Evolutionary conservation across 805 yeast species (phyloP), one percentile per base, ranked within the genome.

Genomic region (Yarrowia phangngaensis): DNA sequence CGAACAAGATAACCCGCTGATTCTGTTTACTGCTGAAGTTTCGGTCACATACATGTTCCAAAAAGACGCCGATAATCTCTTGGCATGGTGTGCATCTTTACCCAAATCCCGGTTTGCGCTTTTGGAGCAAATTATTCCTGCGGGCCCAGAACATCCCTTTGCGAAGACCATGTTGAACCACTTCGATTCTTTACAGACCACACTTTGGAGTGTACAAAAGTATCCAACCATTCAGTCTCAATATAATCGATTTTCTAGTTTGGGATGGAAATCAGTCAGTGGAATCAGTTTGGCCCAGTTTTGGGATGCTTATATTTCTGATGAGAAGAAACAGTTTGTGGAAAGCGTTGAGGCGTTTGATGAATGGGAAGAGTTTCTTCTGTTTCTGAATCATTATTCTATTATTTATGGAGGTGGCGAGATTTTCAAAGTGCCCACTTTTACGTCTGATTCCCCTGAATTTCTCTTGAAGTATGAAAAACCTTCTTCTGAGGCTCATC

Each of bases 1-100:
- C 6, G 40, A 45, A 8, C 24, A 45, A 50, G 16, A 41, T 47
- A 43, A 51, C n/a, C 30, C 55, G 12, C 40, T 54, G 12, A 51
- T 58, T 35, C 70, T 84, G 2, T 85, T 82, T 58, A 71, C 86
- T 29, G 90, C 94, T 1, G 95, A 84, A 61, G 94, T 85, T 4
- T 84, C 94, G 0, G 64, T 85, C 50, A 88, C 90, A 0, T 85
- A 84, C 61, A 84, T 85, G 92, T 68, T 71, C 28, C 80, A 83
- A 9, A 70, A 70, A 27, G 70, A 72, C 50, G 86, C 94, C 5
- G 80, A 85, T 59, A 69, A 71, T 2, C 73, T 85, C 6, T 76
- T 85, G 26, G 55, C 64, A 19, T 65, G 70, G 54, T 67, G 78
- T 2, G 67, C 80, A 4, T 59, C 65, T 2, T 63, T 76, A 12